Conservation (phyloP, 768 basidiomycete genomes). For the Agaricus subrufescens region DNA sequence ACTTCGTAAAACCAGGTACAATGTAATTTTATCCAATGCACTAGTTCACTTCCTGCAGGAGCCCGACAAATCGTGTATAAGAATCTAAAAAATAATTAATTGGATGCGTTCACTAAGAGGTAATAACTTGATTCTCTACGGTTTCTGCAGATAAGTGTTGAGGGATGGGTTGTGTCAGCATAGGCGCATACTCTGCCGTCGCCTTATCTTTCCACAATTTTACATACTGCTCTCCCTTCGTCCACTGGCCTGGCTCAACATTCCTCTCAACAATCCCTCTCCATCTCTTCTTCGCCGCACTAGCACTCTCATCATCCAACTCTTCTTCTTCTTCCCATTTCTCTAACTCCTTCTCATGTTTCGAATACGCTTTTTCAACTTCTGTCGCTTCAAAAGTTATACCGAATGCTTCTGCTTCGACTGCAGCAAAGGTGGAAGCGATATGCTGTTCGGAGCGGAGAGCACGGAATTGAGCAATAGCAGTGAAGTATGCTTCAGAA, state of each 20-base stretch:
- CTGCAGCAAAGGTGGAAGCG: constrained; percentile 65
- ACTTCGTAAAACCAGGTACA: constrained; percentile 18
- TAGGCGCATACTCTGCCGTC: constrained; percentile 60
- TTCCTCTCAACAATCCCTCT: constrained; percentile 54
- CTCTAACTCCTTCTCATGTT: constrained; percentile 57
- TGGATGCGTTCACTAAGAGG: background rate
- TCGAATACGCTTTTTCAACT: constrained; percentile 54
- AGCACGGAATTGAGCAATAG: constrained; percentile 83
- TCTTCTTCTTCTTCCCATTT: constrained; percentile 55
- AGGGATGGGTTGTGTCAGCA: constrained; percentile 35
- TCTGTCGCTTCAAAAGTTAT: constrained; percentile 56
- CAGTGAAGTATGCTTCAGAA: constrained; percentile 73
- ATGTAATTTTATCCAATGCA: constrained; percentile 7
- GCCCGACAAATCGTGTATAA: background rate
- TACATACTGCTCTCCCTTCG: constrained; percentile 69
- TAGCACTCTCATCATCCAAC: constrained; percentile 55
- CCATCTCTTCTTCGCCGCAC: constrained; percentile 73
- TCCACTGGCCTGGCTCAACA: constrained; percentile 51
- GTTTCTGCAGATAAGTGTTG: background rate
- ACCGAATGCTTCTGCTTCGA: constrained; percentile 79
- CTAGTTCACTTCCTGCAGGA: background rate
- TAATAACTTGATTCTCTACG: background rate
- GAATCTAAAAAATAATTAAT: constrained; percentile 2
- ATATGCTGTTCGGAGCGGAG: constrained; percentile 83
- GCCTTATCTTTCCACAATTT: constrained; percentile 68